A percentile compares a stretch with the other conserved stretches of the same genome.
Conservation (phyloP, 345 rosid genomes). For the Sonneratia alba region DNA sequence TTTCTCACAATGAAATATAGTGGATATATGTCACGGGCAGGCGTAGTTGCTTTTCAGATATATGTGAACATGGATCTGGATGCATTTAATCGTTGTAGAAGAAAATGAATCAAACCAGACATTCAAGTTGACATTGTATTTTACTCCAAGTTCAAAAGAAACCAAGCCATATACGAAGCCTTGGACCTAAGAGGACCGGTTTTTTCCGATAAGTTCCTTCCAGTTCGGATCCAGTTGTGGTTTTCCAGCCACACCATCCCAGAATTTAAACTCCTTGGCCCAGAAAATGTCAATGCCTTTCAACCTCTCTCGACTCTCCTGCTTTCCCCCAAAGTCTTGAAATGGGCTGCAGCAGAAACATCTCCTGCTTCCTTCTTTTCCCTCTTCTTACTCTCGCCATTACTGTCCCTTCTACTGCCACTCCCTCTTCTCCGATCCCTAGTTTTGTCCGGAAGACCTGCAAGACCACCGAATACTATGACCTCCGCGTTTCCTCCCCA, state of each 20-base stretch:
- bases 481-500: slow-evolving; percentile 66
- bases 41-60: too few relatives aligned
- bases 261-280: neutral
- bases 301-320: neutral
- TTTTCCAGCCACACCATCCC: neutral
- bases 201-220: neutral
- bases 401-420: slow-evolving; percentile 6
- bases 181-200: neutral
- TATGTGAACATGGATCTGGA: too few relatives aligned
- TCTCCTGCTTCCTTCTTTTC: slow-evolving; percentile 5
- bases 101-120: too few relatives aligned
- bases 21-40: too few relatives aligned
- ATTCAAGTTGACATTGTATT: too few relatives aligned
- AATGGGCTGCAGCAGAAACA: neutral
- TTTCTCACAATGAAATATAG: too few relatives aligned
- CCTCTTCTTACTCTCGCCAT: slow-evolving; percentile 4
- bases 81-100: too few relatives aligned
- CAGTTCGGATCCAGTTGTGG: neutral
- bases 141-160: too few relatives aligned
- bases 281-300: neutral
- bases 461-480: slow-evolving; percentile 51
- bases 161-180: too few relatives aligned
- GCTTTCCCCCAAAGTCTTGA: neutral
- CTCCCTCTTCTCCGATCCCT: slow-evolving; percentile 2
- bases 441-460: slow-evolving; percentile 53